Evolutionary conservation across 805 yeast genomes (phyloP), one percentile per base, ranked within the genome.

Genomic region (Candida takata): DNA sequence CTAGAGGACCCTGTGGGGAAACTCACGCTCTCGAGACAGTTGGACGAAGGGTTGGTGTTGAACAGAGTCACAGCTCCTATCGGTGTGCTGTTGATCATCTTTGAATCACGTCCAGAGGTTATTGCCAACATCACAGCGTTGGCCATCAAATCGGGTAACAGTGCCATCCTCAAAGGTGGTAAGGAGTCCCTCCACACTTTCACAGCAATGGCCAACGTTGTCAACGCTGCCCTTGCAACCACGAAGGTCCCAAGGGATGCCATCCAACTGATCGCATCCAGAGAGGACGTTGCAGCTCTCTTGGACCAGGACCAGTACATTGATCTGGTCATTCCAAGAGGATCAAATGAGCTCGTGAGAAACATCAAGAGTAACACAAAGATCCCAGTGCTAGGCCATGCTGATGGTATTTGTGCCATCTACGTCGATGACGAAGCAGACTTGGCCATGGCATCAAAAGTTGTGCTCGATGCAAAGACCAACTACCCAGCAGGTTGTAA

Each of bases 401-500:
- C 99, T 8, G 97, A 92, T 61, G 99, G 99, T 31, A 81, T 90
- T 42, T 92, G 98, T 61, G 79, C 97, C 2, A 74, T 90, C 7
- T 92, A 76, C 51, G 68, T 90, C 18, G 95, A 88, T 57, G 73
- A 71, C 38, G 76, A 72, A 34, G 92, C 92, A 6, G 90, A 87
- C 51, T 43, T 84, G 10, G 72, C 59, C 11, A 87, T 84, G 74
- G 95, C 97, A 0, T 67, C 72, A 24, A 74, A 75, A 38, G 75
- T 92, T 21, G 68, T 77, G 5, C 73, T 85, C 19, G 99, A 92
- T 60, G 73, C 96, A 5, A 92, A 92, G 61, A 86, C 96, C 0
- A 88, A 87, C 59, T 92, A 92, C 57, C 97, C 97, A 33, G 98
- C 98, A 10, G 99, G 95, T n/a, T 92, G 99, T 61, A 92, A 92